Evolutionary conservation across 495 filamentous ascomycete species (phyloP), one percentile per base, ranked within the genome.

Genomic region (Xylaria cubensis): DNA sequence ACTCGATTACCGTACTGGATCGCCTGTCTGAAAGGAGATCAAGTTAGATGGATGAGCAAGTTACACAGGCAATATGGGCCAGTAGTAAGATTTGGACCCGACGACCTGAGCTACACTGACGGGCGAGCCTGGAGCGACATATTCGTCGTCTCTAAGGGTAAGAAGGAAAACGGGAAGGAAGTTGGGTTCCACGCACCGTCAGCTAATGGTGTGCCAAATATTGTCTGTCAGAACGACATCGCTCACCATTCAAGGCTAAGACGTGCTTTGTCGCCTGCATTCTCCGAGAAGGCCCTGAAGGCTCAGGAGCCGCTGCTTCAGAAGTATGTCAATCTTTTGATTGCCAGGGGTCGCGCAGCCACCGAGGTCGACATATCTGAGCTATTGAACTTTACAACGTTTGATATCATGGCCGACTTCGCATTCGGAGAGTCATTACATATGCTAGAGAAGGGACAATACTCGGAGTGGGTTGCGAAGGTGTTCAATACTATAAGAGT

Each of bases 361-460:
- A 5, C 34, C 9, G 4, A 39, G 69, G 82, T 51, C 84, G 84
- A 85, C 82, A 79, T 72, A 83, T 26, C 58, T 6, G 24, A 70
- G 26, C 58, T 70, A 17, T 15, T 70, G 6, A 70, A 86, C 61
- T 85, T 79, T 65, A 76, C 75, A 15, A 86, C 83, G 0, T 87
- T 87, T 63, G 85, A 86, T 61, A 78, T 86, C 24, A 85, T 86
- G 58, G 85, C 85, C 0, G 84, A 87, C 63, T 71, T 87, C 5
- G 79, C 82, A 2, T 85, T 86, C 61, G 85, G 85, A 0, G 78
- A 86, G 61, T 75, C 85, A 0, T 85, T 87, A 51, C 79, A 79
- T 5, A 82, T 83, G 59, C 76, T 87, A n/a, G 67, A 70, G 56
- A 59, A 34, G 56, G 39, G 32, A 4, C 50, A 70, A 36, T 70